Evolutionary conservation across 2,329 filamentous ascomycete species (phyloP), one percentile per base, ranked within the genome.

Genomic region (Penicillium sp.): DNA sequence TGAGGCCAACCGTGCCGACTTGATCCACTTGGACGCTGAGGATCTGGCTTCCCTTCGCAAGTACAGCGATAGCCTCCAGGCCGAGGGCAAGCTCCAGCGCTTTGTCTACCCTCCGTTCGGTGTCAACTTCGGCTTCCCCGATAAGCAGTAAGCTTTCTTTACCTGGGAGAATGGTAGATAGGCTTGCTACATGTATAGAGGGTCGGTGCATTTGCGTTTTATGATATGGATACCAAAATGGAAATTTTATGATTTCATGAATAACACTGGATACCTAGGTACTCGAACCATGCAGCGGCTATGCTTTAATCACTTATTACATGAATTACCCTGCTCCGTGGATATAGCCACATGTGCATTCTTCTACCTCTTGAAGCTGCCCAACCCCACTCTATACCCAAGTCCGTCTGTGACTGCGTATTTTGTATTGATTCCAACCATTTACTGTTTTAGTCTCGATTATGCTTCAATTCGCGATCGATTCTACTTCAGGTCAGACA

Each of bases 81-180:
- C 68, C 9, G 68, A 70, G 39, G 71, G 55, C 47, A 72, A 73
- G 41, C 62, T 72, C 59, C 67, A 72, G 57, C 71, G 75, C 49
- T 89, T 84, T 60, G 85, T 90, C 34, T 89, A 87, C 71, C 87
- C 87, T 63, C 82, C 86, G 0, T 90, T 89, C 67, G 85, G 85
- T 3, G 75, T 88, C 48, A 79, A 87, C 67, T 87, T 90, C 71
- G 87, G 87, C 2, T 90, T 90, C 77, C 87, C 86, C n/a, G 87
- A 90, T 70, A 87, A 87, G 80, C 61, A 55, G 31, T 64, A 59
- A 43, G 47, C 23, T 25, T 31, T 13, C 4, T 13, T 49, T 31
- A 34, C 27, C n/a, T 15, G 21, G 1, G 16, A 33, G 9, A 39
- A 19, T 40, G 16, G 33, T 19, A 5, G n/a, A 50, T 52, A 44